Base-by-base conservation (phyloP, 2,329 filamentous ascomycete genomes). In the Gaeumannomyces tritici region DNA sequence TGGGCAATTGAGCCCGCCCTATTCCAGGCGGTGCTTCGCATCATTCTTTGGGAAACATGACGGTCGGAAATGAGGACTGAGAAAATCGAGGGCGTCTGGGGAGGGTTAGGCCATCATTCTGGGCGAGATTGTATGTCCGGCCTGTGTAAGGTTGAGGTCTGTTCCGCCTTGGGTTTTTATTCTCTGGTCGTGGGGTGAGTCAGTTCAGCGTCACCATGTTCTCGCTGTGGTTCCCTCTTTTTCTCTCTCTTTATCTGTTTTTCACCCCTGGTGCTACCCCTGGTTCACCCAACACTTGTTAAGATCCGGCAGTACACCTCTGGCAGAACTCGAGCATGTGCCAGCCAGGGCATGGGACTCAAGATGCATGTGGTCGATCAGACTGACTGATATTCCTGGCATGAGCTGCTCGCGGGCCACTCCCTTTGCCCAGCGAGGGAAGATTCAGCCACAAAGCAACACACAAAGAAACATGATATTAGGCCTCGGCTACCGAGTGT, bases 11-110 rank as follows among this genome's bases (percentile, higher is more conserved):
- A 70, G 63, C 68, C 68, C 65, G 71, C 75, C 70, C 74, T 77
- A 66, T 74, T 78, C 73, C 72, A 75, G 66, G 73, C 71, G 67
- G 70, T 70, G 65, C 64, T 71, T 72, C 74, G 72, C 63, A 71
- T 71, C 65, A 71, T 61, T 27, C 26, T 57, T 35, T 55, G 57
- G 31, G 15, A 42, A 31, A 57, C 60, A 61, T 61, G 42, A 51
- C 12, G 7, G 42, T 21, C 21, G 18, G 42, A n/a, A 11, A 9
- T 18, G 21, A 47, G 9, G 42, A 51, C n/a, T n/a, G 42, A 51
- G n/a, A n/a, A 51, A 51, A 51, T n/a, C 21, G 42, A 51, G 42
- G 18, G 12, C 18, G 18, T 8, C 11, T n/a, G 2, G 18, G 21
- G 35, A 7, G 42, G 21, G 2, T 51, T 51, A 51, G 21, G 42